These are phyloP conservation scores for Russula ochroleuca DNA, from an alignment of 768 basidiomycete genomes.

Conservation along the genomic window DNA sequence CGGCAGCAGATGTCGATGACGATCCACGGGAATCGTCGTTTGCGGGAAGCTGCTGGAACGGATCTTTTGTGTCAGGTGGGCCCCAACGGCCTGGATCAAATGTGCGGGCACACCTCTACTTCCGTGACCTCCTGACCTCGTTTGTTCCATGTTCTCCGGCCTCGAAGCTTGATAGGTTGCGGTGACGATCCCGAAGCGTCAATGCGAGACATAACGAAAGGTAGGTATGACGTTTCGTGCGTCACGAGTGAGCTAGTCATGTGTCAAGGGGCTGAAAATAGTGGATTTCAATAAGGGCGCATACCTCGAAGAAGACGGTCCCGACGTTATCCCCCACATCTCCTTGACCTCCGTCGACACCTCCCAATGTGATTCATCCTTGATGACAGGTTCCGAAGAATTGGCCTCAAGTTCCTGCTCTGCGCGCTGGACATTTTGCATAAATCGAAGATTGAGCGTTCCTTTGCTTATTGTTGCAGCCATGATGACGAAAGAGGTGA, in stretches of 20 bases:
- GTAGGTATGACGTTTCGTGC: constrained; percentile 27
- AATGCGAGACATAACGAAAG: constrained; percentile 20
- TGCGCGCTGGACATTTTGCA: constrained; percentile 21
- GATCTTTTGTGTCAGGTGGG: constrained; percentile 20
- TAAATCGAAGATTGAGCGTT: constrained; percentile 27
- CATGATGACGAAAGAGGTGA: constrained; percentile 5
- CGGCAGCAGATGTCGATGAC: constrained; percentile 8
- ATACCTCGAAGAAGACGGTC: constrained; percentile 11
- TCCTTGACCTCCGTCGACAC: constrained; percentile 19
- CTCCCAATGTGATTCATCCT: constrained; percentile 27
- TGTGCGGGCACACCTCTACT: constrained; percentile 12
- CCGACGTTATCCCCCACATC: constrained; percentile 21
- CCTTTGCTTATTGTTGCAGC: constrained; percentile 22
- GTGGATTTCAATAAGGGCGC: neutral
- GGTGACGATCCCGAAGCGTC: constrained; percentile 24
- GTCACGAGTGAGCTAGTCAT: constrained; percentile 13
- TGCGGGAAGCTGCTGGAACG: constrained; percentile 13
- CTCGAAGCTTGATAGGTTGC: constrained; percentile 19
- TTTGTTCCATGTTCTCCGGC: constrained; percentile 27
- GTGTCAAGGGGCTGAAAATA: neutral
- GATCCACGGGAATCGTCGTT: constrained; percentile 20
- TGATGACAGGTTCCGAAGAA: neutral
- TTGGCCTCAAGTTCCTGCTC: neutral
- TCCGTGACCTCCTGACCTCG: constrained; percentile 27
- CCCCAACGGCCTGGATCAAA: neutral